These are phyloP conservation scores for Nothopassalora personata DNA, from an alignment of 2,329 filamentous ascomycete species.

Conservation along the genomic window DNA sequence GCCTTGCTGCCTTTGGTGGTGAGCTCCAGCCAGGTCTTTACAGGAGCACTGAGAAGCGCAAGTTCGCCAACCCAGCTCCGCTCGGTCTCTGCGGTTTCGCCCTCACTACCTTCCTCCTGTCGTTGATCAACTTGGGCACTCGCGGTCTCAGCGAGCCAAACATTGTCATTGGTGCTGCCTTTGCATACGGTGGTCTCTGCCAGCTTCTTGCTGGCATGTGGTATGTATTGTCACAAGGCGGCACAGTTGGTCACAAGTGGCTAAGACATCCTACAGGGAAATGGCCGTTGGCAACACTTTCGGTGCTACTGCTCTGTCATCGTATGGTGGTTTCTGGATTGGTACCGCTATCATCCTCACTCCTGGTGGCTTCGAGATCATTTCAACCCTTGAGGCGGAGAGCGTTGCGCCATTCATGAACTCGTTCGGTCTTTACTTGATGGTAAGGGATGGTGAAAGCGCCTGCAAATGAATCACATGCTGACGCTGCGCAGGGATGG, in stretches of 20 bases:
- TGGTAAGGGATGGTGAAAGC: conserved; percentile 33
- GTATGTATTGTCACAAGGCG: conserved; percentile 38
- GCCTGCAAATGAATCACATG: neutral
- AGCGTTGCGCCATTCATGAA: conserved; percentile 43
- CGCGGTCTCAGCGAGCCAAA: conserved; percentile 39
- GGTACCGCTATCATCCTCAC: conserved; percentile 55
- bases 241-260: neutral
- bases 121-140: conserved; percentile 46
- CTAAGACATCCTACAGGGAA: conserved; percentile 34
- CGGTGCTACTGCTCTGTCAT: conserved; percentile 56
- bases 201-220: conserved; percentile 51
- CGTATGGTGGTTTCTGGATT: conserved; percentile 60
- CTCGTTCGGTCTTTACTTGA: conserved; percentile 54
- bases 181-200: conserved; percentile 47
- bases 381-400: conserved; percentile 37
- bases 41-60: conserved; percentile 34
- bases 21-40: conserved; percentile 50
- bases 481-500: conserved; percentile 39
- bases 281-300: conserved; percentile 59
- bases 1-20: conserved; percentile 47
- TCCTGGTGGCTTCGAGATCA: conserved; percentile 49
- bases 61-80: conserved; percentile 56
- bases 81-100: conserved; percentile 60
- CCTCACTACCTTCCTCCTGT: conserved; percentile 59
- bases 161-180: conserved; percentile 46